phyloP scores from a whole-genome alignment of 1,284 basidiomycete genomes.

The Tilletiopsis washingtonensis region DNA sequence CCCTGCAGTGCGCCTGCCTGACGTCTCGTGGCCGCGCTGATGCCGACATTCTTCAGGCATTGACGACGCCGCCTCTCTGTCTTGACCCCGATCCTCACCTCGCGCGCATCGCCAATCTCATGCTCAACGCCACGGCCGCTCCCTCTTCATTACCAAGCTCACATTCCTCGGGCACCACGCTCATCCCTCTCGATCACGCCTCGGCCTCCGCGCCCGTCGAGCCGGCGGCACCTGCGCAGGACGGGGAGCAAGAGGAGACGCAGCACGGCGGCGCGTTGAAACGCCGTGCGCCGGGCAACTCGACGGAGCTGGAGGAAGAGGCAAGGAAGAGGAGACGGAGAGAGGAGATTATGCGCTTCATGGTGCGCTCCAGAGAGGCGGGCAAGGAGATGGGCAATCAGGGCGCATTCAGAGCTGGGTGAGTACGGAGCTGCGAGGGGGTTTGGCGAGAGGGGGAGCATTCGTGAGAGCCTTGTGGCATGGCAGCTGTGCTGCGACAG shows the following conservation, averaged over 20 bases:
- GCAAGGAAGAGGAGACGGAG: constrained; percentile 21
- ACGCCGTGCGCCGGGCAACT: constrained; percentile 13
- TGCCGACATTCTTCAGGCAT: constrained; percentile 5
- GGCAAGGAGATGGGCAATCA: too few relatives aligned
- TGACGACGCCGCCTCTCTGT: constrained; percentile 42
- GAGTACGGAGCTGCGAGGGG: too few relatives aligned
- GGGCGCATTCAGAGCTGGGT: too few relatives aligned
- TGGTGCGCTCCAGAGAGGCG: constrained; percentile 39
- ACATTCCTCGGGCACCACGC: not conserved
- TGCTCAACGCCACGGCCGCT: constrained; percentile 36
- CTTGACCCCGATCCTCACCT: constrained; percentile 39
- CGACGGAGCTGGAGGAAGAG: constrained; percentile 34
- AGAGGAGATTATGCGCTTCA: constrained; percentile 40
- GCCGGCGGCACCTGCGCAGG: constrained; percentile 7
- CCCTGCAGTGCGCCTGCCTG: not conserved
- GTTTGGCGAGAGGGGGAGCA: constrained; percentile 9
- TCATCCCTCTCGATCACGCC: too few relatives aligned
- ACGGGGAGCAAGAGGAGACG: constrained; percentile 1
- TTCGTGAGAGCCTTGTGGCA: not conserved
- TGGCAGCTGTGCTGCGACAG: not conserved
- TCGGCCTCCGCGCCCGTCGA: constrained; percentile 13
- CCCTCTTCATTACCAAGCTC: constrained; percentile 18
- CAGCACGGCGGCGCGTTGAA: not conserved
- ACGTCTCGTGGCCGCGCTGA: not conserved
- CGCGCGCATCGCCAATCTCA: constrained; percentile 39